These are phyloP conservation scores for Tulasnella sp. DNA, from an alignment of 768 basidiomycete species.

Conservation along the genomic window DNA sequence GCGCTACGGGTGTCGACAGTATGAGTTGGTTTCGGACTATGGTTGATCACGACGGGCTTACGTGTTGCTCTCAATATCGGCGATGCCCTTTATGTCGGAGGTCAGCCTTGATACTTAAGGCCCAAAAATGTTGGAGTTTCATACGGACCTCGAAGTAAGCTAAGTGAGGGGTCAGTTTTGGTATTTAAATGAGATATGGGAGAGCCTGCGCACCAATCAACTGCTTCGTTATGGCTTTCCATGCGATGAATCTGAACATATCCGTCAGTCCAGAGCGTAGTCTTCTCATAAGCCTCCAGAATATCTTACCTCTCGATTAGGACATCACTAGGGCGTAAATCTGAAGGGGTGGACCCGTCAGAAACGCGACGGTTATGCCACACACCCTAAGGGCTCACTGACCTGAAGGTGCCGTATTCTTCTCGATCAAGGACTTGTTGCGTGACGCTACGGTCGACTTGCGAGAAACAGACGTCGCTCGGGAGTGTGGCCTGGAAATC, in stretches of 20 bases:
- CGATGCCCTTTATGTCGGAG: conserved; percentile 35
- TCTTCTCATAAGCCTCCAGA: neutral
- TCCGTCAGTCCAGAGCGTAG: neutral
- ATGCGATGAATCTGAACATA: conserved; percentile 54
- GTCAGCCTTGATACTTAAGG: no score
- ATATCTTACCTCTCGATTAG: conserved; percentile 63
- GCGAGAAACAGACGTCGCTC: conserved; percentile 62
- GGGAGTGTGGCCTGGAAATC: conserved; percentile 30
- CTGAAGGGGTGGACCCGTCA: conserved; percentile 23
- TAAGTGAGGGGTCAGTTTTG: neutral
- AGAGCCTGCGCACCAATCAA: conserved; percentile 43
- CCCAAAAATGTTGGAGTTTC: no score
- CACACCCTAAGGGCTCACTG: neutral
- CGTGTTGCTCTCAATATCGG: conserved; percentile 91
- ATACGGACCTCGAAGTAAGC: conserved; percentile 11
- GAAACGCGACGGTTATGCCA: neutral
- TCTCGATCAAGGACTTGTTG: conserved; percentile 83
- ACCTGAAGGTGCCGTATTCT: conserved; percentile 70
- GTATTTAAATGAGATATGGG: neutral
- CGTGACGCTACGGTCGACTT: conserved; percentile 56
- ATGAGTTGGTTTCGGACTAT: neutral
- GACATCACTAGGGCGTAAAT: conserved; percentile 86
- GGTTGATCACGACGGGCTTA: neutral
- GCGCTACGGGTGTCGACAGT: conserved; percentile 30
- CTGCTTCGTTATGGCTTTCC: conserved; percentile 96